Evolutionary conservation across 441 rosid genomes (phyloP).

Genomic region (Jatropha podagrica): DNA sequence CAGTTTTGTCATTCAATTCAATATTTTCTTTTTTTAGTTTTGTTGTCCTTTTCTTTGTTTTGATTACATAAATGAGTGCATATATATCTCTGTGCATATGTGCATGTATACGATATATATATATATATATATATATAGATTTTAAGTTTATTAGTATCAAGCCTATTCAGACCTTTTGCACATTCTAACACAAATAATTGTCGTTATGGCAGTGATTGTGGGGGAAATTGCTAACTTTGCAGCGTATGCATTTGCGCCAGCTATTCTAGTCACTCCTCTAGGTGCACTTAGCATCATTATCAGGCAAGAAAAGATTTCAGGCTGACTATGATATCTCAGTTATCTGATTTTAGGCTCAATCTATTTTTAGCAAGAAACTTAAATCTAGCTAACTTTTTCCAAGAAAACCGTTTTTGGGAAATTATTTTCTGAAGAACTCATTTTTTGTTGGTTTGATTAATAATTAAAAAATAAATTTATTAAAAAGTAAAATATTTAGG

Average conservation of each 20-base stretch:
- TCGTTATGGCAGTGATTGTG: constrained; percentile 43
- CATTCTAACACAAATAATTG: constrained; percentile 17
- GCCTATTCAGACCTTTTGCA: constrained; percentile 5
- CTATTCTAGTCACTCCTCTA: constrained; percentile 51
- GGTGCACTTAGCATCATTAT: constrained; percentile 56
- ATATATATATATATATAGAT: not conserved
- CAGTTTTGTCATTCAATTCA: not conserved
- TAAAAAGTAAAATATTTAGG: no score
- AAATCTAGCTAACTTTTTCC: no score
- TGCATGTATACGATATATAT: no score
- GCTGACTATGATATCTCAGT: not conserved
- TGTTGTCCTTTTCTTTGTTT: not conserved
- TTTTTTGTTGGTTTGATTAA: no score
- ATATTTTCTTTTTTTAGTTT: not conserved
- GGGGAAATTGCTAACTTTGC: constrained; percentile 56
- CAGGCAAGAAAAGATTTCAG: constrained; percentile 30
- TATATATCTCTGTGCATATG: no score
- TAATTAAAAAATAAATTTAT: no score
- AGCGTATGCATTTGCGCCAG: constrained; percentile 54
- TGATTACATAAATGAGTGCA: not conserved
- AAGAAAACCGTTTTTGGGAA: no score
- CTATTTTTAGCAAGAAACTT: no score
- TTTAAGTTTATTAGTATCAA: not conserved
- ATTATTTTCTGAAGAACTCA: no score
- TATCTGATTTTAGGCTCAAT: constrained; percentile 1